A percentile compares a stretch with the other conserved stretches of the same genome.
phyloP scores from a whole-genome alignment of 129 eudicot genomes.

The Pseudognaphalium luteoalbum region DNA sequence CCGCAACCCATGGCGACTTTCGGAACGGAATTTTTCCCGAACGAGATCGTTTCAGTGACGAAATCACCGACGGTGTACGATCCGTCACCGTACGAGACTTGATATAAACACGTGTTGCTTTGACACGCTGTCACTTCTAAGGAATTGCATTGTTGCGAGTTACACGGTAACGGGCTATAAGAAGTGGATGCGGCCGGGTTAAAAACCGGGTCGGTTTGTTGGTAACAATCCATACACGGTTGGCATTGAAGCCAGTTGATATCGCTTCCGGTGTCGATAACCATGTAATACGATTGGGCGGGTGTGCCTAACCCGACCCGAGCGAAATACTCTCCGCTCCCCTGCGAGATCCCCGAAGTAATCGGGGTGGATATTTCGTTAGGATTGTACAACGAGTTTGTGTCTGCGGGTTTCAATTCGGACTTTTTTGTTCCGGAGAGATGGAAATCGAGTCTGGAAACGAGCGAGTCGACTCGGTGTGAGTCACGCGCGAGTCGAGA shows the following conservation, averaged over 20 bases:
- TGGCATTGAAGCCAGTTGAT: slow-evolving; percentile 80
- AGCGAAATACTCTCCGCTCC: slow-evolving; percentile 83
- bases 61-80: slow-evolving; percentile 72
- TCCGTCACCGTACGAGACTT: slow-evolving; percentile 89
- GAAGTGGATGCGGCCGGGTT: slow-evolving; percentile 48
- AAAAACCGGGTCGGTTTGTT: slow-evolving; percentile 63
- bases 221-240: slow-evolving; percentile 73
- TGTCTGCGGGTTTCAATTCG: slow-evolving; percentile 27
- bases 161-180: slow-evolving; percentile 42
- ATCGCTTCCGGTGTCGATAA: slow-evolving; percentile 76
- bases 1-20: slow-evolving; percentile 77
- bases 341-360: slow-evolving; percentile 58
- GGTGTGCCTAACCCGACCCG: slow-evolving; percentile 77
- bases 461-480: slow-evolving; percentile 41
- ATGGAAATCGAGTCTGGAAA: slow-evolving; percentile 19
- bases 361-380: slow-evolving; percentile 48
- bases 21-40: slow-evolving; percentile 42
- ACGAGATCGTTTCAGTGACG: slow-evolving; percentile 72
- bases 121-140: slow-evolving; percentile 51
- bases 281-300: slow-evolving; percentile 46
- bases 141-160: slow-evolving; percentile 39
- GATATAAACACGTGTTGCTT: slow-evolving; percentile 47
- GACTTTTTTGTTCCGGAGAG: slow-evolving; percentile 22
- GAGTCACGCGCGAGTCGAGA: slow-evolving; percentile 64
- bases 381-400: slow-evolving; percentile 5